Base-by-base conservation (phyloP, 331 rosid species). In the Stylosanthes scabra region DNA sequence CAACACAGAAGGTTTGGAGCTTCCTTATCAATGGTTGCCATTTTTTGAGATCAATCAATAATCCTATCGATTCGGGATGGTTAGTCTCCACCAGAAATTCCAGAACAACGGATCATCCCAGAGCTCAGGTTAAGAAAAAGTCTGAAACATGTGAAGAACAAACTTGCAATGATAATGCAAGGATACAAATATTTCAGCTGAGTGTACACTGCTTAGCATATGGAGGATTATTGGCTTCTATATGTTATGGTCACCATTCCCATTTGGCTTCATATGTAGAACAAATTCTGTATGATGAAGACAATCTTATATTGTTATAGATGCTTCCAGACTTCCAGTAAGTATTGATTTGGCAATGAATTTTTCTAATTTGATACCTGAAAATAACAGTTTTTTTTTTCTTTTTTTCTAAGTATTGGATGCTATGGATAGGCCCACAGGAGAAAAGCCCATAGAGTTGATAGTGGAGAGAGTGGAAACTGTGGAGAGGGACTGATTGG, bases 161-260 rank as follows among this genome's bases (percentile, higher is more conserved):
- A 27, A 74, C 54, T 51, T 51, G 29, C 74, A 46, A 37, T 28
- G 64, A 68, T 46, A 60, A 74, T 47, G 83, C 54, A 66, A 57
- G 85, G 64, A 37, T 28, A 62, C 37, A 56, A 11, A 71, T 83
- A 42, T 59, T 82, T 66, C 80, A 78, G 74, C 88, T 86, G 20
- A 88, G 90, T 12, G 66, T 77, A 13, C 93, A 92, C 66, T 92
- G 92, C 83, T 74, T 86, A 72, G 60, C 68, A 2, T 89, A 86
- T 80, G 97, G 97, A 59, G 88, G 89, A 65, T 81, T 82, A 63
- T 78, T 89, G 68, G 86, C 84, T 42, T 63, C 69, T 66, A 79
- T 86, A 65, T 89, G 92, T 74, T 88, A 80, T 55, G 90, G 89
- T 20, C 69, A 61, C 56, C 70, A 74, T 79, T 83, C 86, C 51